Base-by-base conservation (phyloP, 768 basidiomycete genomes). In the Tephrocybe sp. region DNA sequence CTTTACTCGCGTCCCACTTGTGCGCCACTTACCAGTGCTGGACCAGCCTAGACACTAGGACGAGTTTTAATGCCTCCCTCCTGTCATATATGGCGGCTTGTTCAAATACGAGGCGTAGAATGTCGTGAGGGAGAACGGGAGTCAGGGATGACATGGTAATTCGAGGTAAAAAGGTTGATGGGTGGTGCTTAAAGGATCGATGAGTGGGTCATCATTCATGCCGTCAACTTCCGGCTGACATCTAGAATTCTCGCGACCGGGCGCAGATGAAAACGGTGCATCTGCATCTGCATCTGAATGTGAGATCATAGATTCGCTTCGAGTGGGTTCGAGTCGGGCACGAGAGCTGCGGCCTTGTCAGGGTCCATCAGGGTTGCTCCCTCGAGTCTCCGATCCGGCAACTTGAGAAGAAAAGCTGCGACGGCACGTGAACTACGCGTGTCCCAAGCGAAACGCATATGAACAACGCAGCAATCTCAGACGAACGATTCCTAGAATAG, bases 101-200 rank as follows among this genome's bases (percentile, higher is more conserved):
- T 43, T 74, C 71, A 27, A 74, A 59, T 12, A 75, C 56, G 16
- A 70, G 55, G 21, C 71, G 67, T 16, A 74, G 51, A 39, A 71
- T 54, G 51, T 73, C 73, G 51, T 67, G 60, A n/a, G 72, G 69
- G 49, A 67, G 67, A 45, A 28, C 19, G 9, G 52, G 51, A 26
- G 36, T 22, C 55, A 54, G 47, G 43, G 48, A 26, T 27, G 32
- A 32, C 32, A 55, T 48, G 9, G 15, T 24, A 11, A 35, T 25
- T 44, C 54, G 47, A 4, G 32, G 26, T 18, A 35, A 45, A 46
- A 27, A 44, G 11, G 22, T 41, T 19, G 21, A 25, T 41, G 28
- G 30, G 31, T 41, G 28, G 30, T 40, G 44, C 47, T 41, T 44
- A 24, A 44, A 51, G 47, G 46, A 53, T 53, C 47, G 49, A 48